A percentile compares a stretch with the other conserved stretches of the same genome.
Conservation (phyloP, 2,329 filamentous ascomycete species). For the Fusarium tricinctum region DNA sequence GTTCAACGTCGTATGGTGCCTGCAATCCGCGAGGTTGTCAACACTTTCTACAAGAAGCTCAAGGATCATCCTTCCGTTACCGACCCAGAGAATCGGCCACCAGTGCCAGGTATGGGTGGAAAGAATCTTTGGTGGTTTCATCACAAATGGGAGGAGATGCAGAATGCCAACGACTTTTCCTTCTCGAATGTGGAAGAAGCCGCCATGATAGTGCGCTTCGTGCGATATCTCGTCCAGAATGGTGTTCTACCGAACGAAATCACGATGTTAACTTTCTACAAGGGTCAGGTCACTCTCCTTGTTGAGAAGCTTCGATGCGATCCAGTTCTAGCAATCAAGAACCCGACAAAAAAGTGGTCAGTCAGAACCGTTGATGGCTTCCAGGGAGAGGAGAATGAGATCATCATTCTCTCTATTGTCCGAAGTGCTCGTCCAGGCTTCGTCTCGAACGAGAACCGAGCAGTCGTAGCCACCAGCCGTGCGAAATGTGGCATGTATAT, state of each 20-base stretch:
- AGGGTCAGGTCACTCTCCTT: slow-evolving; percentile 80
- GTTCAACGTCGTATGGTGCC: slow-evolving; percentile 75
- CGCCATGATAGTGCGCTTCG: slow-evolving; percentile 80
- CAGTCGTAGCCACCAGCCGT: slow-evolving; percentile 73
- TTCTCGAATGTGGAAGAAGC: slow-evolving; percentile 80
- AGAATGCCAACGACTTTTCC: slow-evolving; percentile 71
- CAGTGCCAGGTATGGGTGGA: slow-evolving; percentile 62
- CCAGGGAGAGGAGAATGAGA: slow-evolving; percentile 90
- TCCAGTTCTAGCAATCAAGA: slow-evolving; percentile 42
- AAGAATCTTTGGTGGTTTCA: slow-evolving; percentile 60
- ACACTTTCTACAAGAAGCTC: slow-evolving; percentile 62
- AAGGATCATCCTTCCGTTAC: slow-evolving; percentile 61
- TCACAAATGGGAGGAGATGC: slow-evolving; percentile 72
- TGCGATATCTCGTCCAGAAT: slow-evolving; percentile 79
- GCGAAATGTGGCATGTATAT: slow-evolving; percentile 85
- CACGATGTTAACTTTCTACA: slow-evolving; percentile 89
- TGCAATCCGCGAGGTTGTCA: slow-evolving; percentile 60
- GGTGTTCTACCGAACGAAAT: slow-evolving; percentile 72
- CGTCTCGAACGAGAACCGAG: slow-evolving; percentile 71
- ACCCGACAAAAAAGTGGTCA: slow-evolving; percentile 60
- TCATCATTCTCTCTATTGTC: slow-evolving; percentile 85
- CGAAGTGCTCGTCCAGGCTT: slow-evolving; percentile 84
- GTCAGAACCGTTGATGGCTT: slow-evolving; percentile 90
- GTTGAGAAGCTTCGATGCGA: slow-evolving; percentile 61
- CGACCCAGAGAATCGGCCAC: slow-evolving; percentile 52